phyloP scores from a whole-genome alignment of 441 rosid genomes.

The Rhodomyrtus psidioides region DNA sequence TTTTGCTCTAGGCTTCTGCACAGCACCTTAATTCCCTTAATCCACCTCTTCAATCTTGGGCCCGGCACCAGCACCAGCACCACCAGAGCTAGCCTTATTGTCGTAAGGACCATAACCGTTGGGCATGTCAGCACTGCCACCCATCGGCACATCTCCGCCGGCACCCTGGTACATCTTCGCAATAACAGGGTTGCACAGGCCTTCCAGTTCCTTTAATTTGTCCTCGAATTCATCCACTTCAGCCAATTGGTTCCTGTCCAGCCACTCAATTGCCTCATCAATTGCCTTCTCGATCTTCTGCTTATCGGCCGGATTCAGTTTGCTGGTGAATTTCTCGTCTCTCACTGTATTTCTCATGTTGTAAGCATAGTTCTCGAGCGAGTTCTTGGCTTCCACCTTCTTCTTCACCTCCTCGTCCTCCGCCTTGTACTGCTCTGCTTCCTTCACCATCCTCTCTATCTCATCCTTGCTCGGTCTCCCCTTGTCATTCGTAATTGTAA shows the following conservation, averaged over 20 bases:
- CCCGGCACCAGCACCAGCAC: background rate
- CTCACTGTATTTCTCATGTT: conserved; percentile 11
- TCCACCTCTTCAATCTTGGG: conserved; percentile 13
- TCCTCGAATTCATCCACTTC: conserved; percentile 7
- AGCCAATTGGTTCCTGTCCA: conserved; percentile 3
- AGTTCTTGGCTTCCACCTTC: conserved; percentile 11
- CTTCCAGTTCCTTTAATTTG: conserved; percentile 5
- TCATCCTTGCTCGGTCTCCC: conserved; percentile 11
- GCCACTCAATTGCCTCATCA: conserved; percentile 7
- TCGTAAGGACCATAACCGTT: background rate
- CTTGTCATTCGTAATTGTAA: conserved; percentile 9
- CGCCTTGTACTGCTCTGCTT: conserved; percentile 9
- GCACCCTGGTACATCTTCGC: conserved; percentile 6
- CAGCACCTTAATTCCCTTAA: background rate
- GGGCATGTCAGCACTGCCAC: background rate
- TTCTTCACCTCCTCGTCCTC: conserved; percentile 12
- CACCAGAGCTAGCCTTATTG: background rate
- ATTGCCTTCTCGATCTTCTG: conserved; percentile 9
- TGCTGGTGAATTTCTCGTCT: background rate
- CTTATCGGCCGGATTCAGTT: background rate
- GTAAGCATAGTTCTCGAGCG: conserved; percentile 1
- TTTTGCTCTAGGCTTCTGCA: background rate
- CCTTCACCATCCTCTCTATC: conserved; percentile 14
- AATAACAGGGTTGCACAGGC: conserved; percentile 4
- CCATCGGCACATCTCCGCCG: conserved; percentile 1